Evolutionary conservation across 169 alveolate genomes (phyloP).

Genomic region (Plasmodium reichenowi): DNA sequence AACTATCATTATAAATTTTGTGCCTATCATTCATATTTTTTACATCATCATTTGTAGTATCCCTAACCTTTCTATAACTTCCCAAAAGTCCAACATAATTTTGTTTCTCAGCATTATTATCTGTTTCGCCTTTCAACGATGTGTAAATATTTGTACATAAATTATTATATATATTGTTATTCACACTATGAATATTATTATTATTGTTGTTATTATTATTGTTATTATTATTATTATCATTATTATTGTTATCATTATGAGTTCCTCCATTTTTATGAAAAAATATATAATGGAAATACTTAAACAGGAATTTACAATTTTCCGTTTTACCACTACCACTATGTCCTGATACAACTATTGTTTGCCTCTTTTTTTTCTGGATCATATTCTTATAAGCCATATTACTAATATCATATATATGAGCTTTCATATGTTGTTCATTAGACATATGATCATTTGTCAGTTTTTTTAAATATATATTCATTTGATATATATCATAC

Average conservation of each 20-base stretch:
- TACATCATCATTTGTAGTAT: not conserved
- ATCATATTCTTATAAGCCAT: conserved; percentile 80
- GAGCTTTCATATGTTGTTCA: conserved; percentile 69
- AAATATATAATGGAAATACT: conserved; percentile 86
- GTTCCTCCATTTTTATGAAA: conserved; percentile 29
- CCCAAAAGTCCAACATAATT: not conserved
- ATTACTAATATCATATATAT: conserved; percentile 80
- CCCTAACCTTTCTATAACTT: not conserved
- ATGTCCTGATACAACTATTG: conserved; percentile 99
- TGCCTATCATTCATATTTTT: not conserved
- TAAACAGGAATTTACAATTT: conserved; percentile 90
- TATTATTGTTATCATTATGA: not conserved
- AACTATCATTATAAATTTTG: not conserved
- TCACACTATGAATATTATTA: conserved; percentile 60
- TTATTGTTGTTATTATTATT: not conserved
- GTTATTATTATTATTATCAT: conserved; percentile 6
- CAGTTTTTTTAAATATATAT: conserved; percentile 72
- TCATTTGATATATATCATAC: conserved; percentile 80
- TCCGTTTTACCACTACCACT: conserved; percentile 99
- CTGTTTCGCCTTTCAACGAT: not conserved
- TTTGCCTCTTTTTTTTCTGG: conserved; percentile 85
- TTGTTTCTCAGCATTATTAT: not conserved
- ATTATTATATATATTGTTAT: no score
- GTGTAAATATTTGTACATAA: no score
- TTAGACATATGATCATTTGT: conserved; percentile 33